phyloP scores from a whole-genome alignment of 2,329 filamentous ascomycete species.

The Stemphylium lycopersici region DNA sequence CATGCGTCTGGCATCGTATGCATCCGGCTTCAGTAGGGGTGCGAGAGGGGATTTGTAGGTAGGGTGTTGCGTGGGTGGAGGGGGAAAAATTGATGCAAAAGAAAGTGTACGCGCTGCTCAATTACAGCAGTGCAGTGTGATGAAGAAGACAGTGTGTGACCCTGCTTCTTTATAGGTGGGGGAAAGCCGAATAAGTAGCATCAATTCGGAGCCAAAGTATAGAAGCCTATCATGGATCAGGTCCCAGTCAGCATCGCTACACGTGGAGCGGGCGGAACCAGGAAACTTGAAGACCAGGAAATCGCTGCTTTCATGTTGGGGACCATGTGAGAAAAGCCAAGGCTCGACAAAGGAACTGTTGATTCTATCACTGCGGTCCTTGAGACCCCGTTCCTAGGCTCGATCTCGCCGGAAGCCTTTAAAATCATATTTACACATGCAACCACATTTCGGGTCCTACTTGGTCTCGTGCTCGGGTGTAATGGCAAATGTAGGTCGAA shows the following conservation, averaged over 20 bases:
- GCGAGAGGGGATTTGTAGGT: background rate
- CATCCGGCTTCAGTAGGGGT: background rate
- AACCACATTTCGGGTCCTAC: conserved; percentile 47
- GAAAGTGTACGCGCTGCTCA: background rate
- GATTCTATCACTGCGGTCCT: no score
- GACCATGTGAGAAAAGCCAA: background rate
- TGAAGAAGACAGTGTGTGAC: background rate
- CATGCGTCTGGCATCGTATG: background rate
- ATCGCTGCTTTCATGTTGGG: conserved; percentile 4
- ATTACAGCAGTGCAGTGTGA: background rate
- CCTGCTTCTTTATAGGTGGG: background rate
- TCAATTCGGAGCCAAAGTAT: background rate
- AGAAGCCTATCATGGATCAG: background rate
- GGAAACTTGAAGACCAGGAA: conserved; percentile 10
- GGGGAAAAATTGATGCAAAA: background rate
- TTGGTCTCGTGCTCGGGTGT: conserved; percentile 69
- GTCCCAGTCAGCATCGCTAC: background rate
- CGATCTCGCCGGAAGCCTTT: background rate
- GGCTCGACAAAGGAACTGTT: background rate
- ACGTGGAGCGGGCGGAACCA: background rate
- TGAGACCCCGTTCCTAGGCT: background rate
- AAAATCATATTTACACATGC: conserved; percentile 23
- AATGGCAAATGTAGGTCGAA: conserved; percentile 79
- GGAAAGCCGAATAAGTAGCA: background rate
- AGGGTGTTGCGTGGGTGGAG: no score